These are phyloP conservation scores for Dendrostoma leiphaemia DNA, from an alignment of 2,329 filamentous ascomycete species.

Conservation along the genomic window DNA sequence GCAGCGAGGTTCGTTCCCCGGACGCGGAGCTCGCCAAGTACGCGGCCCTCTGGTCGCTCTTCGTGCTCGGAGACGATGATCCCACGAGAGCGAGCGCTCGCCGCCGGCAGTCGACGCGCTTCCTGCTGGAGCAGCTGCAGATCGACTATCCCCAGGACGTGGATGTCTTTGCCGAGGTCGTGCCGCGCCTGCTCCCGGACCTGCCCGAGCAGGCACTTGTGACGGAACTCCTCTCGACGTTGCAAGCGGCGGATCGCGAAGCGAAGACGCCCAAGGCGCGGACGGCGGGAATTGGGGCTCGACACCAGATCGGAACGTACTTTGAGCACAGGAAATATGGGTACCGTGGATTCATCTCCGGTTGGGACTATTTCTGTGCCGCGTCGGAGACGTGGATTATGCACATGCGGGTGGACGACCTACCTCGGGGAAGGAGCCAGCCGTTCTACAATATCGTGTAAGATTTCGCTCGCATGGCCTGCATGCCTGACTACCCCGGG, in stretches of 20 bases:
- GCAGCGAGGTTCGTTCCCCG: too few species aligned
- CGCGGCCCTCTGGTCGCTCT: constrained; percentile 16
- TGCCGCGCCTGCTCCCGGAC: background rate
- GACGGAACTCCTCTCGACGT: background rate
- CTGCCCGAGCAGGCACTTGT: background rate
- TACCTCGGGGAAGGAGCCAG: constrained; percentile 56
- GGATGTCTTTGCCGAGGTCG: background rate
- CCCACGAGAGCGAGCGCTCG: background rate
- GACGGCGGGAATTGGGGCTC: background rate
- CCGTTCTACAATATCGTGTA: constrained; percentile 65
- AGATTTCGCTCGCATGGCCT: background rate
- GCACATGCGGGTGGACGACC: constrained; percentile 58
- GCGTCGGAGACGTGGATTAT: constrained; percentile 57
- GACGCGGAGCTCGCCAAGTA: constrained; percentile 20
- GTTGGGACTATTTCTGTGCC: constrained; percentile 48
- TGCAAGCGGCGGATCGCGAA: background rate
- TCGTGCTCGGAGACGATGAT: constrained; percentile 14
- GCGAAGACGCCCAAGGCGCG: background rate
- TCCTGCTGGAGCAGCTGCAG: constrained; percentile 14
- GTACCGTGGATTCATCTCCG: constrained; percentile 62
- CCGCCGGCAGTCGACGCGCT: constrained; percentile 8
- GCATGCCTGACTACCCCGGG: too few species aligned
- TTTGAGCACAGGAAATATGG: constrained; percentile 61
- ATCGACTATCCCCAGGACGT: constrained; percentile 19
- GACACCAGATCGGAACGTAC: constrained; percentile 55